Percentiles rank a stretch among this genome's conserved stretches.
Evolutionary conservation across 768 basidiomycete genomes (phyloP).

Genomic region (Mycena indigotica): DNA sequence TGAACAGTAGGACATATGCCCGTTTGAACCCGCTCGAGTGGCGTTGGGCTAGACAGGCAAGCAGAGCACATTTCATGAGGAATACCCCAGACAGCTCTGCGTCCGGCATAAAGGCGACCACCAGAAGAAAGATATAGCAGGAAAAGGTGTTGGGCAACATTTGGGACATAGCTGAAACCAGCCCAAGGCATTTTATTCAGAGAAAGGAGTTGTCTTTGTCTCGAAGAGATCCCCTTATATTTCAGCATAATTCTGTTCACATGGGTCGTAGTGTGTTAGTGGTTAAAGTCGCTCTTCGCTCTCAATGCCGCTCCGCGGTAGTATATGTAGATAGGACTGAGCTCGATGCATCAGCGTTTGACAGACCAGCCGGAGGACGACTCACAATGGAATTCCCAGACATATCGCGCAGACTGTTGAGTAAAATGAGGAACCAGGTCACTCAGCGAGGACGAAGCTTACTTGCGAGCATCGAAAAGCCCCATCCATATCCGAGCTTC

Average conservation of each 20-base stretch:
- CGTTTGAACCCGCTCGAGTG: too few species aligned
- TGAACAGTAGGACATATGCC: too few species aligned
- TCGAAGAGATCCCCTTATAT: background rate
- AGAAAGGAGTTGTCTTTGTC: background rate
- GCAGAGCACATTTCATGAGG: too few species aligned
- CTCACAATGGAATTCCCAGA: constrained; percentile 48
- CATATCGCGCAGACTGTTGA: constrained; percentile 36
- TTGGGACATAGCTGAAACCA: too few species aligned
- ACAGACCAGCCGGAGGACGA: constrained; percentile 16
- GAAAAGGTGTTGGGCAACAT: too few species aligned
- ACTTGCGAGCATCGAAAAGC: constrained; percentile 53
- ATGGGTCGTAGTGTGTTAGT: background rate
- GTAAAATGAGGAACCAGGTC: too few species aligned
- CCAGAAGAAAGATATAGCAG: too few species aligned
- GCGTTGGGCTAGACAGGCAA: too few species aligned
- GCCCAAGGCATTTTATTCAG: too few species aligned
- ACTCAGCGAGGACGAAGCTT: background rate
- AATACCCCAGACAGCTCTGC: too few species aligned
- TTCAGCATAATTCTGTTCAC: background rate
- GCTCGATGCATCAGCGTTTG: background rate
- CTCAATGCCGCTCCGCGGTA: constrained; percentile 12
- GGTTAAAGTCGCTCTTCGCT: constrained; percentile 15
- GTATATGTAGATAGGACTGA: constrained; percentile 16
- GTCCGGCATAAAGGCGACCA: too few species aligned
- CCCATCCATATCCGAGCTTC: constrained; percentile 63